phyloP scores from a whole-genome alignment of 306 rosid genomes.

The Nissolia schottii region DNA sequence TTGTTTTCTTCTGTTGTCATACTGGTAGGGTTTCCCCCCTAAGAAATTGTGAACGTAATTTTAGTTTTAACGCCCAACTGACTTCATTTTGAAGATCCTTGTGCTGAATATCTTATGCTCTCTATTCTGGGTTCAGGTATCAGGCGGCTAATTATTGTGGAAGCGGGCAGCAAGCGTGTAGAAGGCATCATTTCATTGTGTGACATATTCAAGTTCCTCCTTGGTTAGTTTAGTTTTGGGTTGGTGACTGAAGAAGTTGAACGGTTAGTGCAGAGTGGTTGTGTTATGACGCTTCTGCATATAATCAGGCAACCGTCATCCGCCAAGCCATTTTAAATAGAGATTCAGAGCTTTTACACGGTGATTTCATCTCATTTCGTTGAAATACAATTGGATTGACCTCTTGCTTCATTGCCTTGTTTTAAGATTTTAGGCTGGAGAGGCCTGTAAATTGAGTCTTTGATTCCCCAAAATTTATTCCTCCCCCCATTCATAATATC shows the following conservation, averaged over 20 bases:
- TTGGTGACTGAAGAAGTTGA: conserved; percentile 25
- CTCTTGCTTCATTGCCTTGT: conserved; percentile 64
- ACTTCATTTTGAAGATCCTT: conserved; percentile 1
- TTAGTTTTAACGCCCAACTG: neutral
- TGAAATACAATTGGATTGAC: conserved; percentile 57
- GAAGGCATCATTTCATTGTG: conserved; percentile 85
- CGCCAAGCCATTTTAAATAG: conserved; percentile 30
- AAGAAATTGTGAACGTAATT: neutral
- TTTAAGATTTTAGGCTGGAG: conserved; percentile 78
- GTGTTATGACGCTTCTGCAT: conserved; percentile 27
- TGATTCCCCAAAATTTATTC: conserved; percentile 45
- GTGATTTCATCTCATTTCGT: conserved; percentile 48
- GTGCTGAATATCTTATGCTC: neutral
- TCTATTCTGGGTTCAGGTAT: conserved; percentile 54
- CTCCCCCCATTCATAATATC: conserved; percentile 37
- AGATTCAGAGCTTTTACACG: conserved; percentile 25
- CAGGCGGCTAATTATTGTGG: conserved; percentile 85
- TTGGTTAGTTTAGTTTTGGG: conserved; percentile 52
- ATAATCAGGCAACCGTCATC: conserved; percentile 25
- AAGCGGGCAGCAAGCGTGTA: conserved; percentile 97
- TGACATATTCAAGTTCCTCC: conserved; percentile 86
- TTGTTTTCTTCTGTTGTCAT: neutral
- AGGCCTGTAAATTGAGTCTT: conserved; percentile 70
- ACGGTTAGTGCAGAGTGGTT: conserved; percentile 33
- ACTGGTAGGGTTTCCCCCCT: neutral